phyloP scores from a whole-genome alignment of 2,329 filamentous ascomycete genomes.

The Didymella pomorum region DNA sequence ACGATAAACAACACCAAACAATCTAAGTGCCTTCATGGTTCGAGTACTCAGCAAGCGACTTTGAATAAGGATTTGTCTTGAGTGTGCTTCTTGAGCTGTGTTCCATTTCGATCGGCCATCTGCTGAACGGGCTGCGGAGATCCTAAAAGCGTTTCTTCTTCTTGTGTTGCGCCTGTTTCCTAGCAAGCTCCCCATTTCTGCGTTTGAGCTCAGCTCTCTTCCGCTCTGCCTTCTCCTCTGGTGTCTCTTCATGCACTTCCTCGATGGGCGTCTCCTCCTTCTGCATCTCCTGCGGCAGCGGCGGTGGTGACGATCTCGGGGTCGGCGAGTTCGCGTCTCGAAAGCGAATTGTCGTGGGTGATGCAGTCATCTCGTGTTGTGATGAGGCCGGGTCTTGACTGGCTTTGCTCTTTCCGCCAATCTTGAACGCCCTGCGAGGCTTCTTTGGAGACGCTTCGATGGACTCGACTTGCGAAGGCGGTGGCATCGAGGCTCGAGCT shows the following conservation, averaged over 20 bases:
- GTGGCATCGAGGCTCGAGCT: constrained; percentile 4
- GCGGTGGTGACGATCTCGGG: constrained; percentile 22
- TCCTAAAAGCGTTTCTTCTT: constrained; percentile 47
- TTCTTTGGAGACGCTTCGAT: constrained; percentile 24
- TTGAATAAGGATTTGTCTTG: neutral
- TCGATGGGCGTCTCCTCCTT: constrained; percentile 24
- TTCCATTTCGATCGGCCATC: neutral
- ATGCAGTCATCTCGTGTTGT: constrained; percentile 6
- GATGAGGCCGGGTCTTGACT: constrained; percentile 12
- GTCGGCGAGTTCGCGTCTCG: constrained; percentile 21
- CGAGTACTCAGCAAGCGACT: neutral
- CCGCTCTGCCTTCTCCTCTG: constrained; percentile 62
- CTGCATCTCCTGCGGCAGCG: neutral
- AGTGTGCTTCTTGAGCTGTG: neutral
- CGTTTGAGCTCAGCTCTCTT: constrained; percentile 66
- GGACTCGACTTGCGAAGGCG: constrained; percentile 14
- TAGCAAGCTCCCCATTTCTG: constrained; percentile 60
- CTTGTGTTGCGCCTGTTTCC: constrained; percentile 57
- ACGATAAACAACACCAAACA: neutral
- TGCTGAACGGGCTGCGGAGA: neutral
- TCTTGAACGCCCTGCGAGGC: constrained; percentile 37
- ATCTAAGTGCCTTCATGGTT: neutral
- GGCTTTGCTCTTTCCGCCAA: constrained; percentile 42
- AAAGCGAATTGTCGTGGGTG: constrained; percentile 13
- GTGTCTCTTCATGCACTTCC: constrained; percentile 47